A percentile compares a stretch with the other conserved stretches of the same genome.
These are phyloP conservation scores for Penicillium soppii DNA, from an alignment of 495 filamentous ascomycete species.

Conservation along the genomic window DNA sequence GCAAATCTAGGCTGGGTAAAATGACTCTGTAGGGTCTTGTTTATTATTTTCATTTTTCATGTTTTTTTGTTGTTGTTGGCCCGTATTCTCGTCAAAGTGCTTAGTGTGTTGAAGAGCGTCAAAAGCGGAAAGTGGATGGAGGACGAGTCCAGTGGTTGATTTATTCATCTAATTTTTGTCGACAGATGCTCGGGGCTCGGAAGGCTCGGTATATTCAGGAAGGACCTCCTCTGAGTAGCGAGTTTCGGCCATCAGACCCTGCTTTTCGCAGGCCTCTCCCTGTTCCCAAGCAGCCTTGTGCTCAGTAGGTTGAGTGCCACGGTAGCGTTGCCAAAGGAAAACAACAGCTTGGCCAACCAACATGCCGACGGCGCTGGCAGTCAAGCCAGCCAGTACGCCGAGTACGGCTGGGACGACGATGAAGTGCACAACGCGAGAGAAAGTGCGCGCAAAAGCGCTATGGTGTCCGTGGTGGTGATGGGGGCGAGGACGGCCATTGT, in stretches of 20 bases:
- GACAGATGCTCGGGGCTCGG: constrained; percentile 16
- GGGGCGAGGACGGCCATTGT: constrained; percentile 18
- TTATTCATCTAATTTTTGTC: constrained; percentile 30
- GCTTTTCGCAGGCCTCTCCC: constrained; percentile 40
- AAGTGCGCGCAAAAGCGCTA: constrained; percentile 40
- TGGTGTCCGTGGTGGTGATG: constrained; percentile 30
- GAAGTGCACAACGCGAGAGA: constrained; percentile 49
- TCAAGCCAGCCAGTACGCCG: constrained; percentile 49
- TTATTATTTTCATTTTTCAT: neutral
- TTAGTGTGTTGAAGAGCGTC: no score
- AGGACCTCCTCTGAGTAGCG: constrained; percentile 36
- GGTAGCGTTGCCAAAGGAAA: constrained; percentile 50
- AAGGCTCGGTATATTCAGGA: constrained; percentile 31
- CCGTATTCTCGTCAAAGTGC: neutral
- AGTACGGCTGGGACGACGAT: constrained; percentile 47
- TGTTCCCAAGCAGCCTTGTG: constrained; percentile 34
- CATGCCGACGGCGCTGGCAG: constrained; percentile 54
- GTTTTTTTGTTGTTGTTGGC: neutral
- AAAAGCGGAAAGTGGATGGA: no score
- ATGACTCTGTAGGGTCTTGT: no score
- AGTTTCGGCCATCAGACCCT: constrained; percentile 37
- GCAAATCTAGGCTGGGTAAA: no score
- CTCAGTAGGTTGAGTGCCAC: constrained; percentile 29
- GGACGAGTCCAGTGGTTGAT: neutral
- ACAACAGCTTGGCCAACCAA: constrained; percentile 50